These are phyloP conservation scores for Neopestalotiopsis sp. DNA, from an alignment of 2,329 filamentous ascomycete genomes.

Conservation along the genomic window DNA sequence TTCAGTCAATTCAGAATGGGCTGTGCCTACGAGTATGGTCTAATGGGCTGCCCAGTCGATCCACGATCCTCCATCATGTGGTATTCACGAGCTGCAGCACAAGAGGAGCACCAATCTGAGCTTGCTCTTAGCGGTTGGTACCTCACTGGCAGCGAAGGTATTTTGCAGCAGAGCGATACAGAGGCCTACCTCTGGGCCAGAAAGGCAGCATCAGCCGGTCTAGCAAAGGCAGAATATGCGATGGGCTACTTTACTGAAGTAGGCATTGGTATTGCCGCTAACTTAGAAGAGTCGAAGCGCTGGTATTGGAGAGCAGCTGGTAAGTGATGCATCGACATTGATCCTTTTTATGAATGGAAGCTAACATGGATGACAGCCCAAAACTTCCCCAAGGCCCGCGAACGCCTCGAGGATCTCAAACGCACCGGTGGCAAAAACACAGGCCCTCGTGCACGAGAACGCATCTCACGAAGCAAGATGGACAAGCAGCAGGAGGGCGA, in stretches of 20 bases:
- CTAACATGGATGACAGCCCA: conserved; percentile 67
- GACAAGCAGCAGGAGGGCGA: conserved; percentile 88
- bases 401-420: conserved; percentile 91
- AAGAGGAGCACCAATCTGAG: conserved; percentile 94
- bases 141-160: conserved; percentile 85
- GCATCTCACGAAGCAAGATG: conserved; percentile 80
- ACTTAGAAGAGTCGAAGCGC: conserved; percentile 92
- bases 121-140: conserved; percentile 91
- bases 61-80: conserved; percentile 86
- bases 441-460: conserved; percentile 74
- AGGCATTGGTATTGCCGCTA: conserved; percentile 85
- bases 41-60: conserved; percentile 82
- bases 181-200: conserved; percentile 97
- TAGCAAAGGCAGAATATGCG: conserved; percentile 95
- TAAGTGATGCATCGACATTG: conserved; percentile 57
- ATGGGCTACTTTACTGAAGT: conserved; percentile 98
- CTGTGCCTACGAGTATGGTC: conserved; percentile 86
- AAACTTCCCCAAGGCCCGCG: conserved; percentile 91
- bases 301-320: conserved; percentile 98
- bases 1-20: conserved; percentile 92
- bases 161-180: conserved; percentile 89
- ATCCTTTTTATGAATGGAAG: conserved; percentile 15
- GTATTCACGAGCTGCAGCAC: conserved; percentile 89
- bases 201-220: conserved; percentile 85
- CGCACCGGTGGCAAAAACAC: conserved; percentile 69